Percentiles rank a stretch among this genome's conserved stretches.
These are phyloP conservation scores for Draba incana DNA, from an alignment of 345 rosid species.

Conservation along the genomic window DNA sequence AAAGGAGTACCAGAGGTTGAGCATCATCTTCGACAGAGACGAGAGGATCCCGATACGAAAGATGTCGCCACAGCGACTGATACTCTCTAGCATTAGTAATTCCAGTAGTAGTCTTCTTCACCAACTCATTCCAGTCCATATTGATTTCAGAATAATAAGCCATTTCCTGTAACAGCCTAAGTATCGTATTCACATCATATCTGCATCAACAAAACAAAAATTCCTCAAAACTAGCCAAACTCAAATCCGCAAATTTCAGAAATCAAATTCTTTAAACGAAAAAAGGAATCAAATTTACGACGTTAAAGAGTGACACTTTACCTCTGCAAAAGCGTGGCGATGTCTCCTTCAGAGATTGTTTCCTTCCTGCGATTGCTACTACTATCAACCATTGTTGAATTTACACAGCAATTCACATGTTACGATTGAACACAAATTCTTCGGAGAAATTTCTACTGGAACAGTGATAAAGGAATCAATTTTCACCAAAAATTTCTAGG, in stretches of 20 bases:
- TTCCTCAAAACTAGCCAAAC: neutral
- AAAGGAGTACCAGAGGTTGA: constrained; percentile 57
- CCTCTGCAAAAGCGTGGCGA: constrained; percentile 71
- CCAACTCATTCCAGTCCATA: constrained; percentile 65
- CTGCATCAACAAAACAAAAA: constrained; percentile 36
- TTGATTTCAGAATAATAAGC: constrained; percentile 44
- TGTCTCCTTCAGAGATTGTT: constrained; percentile 60
- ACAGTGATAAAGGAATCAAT: constrained; percentile 7
- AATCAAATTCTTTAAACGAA: neutral
- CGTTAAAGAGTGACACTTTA: constrained; percentile 6
- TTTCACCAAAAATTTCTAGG: constrained; percentile 33
- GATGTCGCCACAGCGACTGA: constrained; percentile 89
- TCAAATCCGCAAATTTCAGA: neutral
- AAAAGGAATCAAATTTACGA: neutral
- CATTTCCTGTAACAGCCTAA: constrained; percentile 64
- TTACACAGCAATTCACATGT: constrained; percentile 38
- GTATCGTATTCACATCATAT: constrained; percentile 56
- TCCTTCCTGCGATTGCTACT: constrained; percentile 45
- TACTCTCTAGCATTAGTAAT: constrained; percentile 74
- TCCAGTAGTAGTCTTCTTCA: constrained; percentile 66
- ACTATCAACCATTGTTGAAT: constrained; percentile 49
- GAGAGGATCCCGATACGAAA: constrained; percentile 66
- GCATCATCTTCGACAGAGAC: constrained; percentile 56
- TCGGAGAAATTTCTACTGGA: constrained; percentile 1
- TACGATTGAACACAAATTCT: neutral